A percentile compares a stretch with the other conserved stretches of the same genome.
Evolutionary conservation across 805 yeast genomes (phyloP).

Genomic region (Metschnikowia borealis): DNA sequence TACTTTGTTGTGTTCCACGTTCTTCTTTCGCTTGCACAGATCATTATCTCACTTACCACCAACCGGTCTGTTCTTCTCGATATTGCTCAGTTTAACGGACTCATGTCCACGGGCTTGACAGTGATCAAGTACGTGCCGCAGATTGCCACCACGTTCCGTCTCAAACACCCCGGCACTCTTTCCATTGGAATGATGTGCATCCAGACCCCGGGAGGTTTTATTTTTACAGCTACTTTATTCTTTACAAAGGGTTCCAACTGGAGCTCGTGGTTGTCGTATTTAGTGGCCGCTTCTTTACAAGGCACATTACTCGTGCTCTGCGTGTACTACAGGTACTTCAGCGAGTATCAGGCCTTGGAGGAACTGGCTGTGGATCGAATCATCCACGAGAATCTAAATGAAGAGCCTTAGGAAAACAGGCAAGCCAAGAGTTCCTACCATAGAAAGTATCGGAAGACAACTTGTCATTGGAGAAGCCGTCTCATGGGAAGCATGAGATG

Average conservation of each 20-base stretch:
- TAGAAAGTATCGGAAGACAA: too few species aligned
- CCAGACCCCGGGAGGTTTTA: constrained; percentile 85
- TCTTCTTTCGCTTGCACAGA: constrained; percentile 28
- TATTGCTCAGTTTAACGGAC: constrained; percentile 60
- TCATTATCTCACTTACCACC: constrained; percentile 31
- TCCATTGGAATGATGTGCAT: constrained; percentile 78
- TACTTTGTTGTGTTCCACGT: constrained; percentile 38
- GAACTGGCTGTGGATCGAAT: constrained; percentile 10
- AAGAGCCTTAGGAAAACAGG: background rate
- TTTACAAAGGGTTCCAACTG: constrained; percentile 73
- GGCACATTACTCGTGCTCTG: constrained; percentile 60
- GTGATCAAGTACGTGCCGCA: constrained; percentile 78
- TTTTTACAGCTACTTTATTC: constrained; percentile 72
- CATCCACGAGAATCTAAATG: constrained; percentile 9
- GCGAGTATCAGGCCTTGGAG: constrained; percentile 10
- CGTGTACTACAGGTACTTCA: constrained; percentile 38
- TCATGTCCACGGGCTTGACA: constrained; percentile 60
- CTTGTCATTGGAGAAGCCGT: too few species aligned
- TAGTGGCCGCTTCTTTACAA: constrained; percentile 68
- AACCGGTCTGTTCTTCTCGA: constrained; percentile 22
- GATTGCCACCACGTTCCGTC: constrained; percentile 58
- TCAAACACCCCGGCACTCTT: constrained; percentile 76
- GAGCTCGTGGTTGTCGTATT: constrained; percentile 83
- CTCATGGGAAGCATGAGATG: too few species aligned
- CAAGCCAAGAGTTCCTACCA: too few species aligned